Percentiles rank a stretch among this genome's conserved stretches.
These are phyloP conservation scores for Oidium heveae DNA, from an alignment of 2,329 filamentous ascomycete genomes.

Conservation along the genomic window DNA sequence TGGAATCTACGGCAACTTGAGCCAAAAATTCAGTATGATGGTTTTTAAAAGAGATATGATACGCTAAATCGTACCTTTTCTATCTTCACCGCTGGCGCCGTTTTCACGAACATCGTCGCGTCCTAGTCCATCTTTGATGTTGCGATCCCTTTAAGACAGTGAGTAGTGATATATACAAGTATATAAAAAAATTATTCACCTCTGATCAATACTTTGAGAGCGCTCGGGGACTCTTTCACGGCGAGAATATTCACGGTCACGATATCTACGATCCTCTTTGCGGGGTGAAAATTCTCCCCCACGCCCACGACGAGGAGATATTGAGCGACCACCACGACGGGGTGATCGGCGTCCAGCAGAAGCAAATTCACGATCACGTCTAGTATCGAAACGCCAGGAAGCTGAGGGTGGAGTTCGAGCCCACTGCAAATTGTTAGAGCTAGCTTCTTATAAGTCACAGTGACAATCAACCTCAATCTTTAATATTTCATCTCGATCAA, in stretches of 20 bases:
- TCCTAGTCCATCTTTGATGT: constrained; percentile 25
- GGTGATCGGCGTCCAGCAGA: constrained; percentile 24
- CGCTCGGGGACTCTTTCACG: constrained; percentile 42
- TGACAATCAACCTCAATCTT: constrained; percentile 67
- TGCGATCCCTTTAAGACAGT: constrained; percentile 16
- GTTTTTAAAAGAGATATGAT: not conserved
- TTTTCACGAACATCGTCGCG: constrained; percentile 31
- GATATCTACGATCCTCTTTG: constrained; percentile 66
- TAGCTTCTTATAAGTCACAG: not conserved
- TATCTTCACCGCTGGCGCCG: constrained; percentile 62
- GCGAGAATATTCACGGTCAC: constrained; percentile 50
- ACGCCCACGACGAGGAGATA: constrained; percentile 50
- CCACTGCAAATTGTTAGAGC: constrained; percentile 38
- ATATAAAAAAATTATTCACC: constrained; percentile 17
- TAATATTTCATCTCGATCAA: constrained; percentile 79
- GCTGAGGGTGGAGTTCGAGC: constrained; percentile 92
- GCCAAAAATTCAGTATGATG: not conserved
- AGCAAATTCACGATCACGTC: constrained; percentile 33
- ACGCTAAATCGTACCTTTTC: constrained; percentile 42
- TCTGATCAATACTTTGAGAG: constrained; percentile 42
- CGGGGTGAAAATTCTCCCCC: constrained; percentile 59
- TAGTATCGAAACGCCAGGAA: constrained; percentile 94
- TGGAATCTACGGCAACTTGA: constrained; percentile 24
- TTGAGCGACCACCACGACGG: constrained; percentile 43
- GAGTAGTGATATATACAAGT: not conserved